Base-by-base conservation (phyloP, 169 alveolate genomes). In the Blepharisma undulans region DNA sequence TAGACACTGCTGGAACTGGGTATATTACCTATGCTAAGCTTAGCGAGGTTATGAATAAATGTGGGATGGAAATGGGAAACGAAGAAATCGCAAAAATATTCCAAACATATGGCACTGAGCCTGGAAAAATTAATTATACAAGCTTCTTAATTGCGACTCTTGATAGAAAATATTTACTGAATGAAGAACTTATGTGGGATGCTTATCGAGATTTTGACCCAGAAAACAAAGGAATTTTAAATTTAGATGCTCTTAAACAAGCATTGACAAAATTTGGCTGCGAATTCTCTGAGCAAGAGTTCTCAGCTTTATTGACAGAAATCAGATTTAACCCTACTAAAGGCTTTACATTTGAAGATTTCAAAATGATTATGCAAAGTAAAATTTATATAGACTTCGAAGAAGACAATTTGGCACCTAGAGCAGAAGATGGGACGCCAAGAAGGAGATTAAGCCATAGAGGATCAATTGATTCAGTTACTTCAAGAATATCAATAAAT, bases 241-340 rank as follows among this genome's bases (percentile, higher is more conserved):
- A 34, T 8, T 21, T 84, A 84, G 29, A 59, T 14, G 89, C 33
- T n/a, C 19, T 84, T 27, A 34, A 30, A 7, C 22, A 30, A 25
- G 89, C 89, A 21, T 60, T 84, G n/a, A 60, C 27, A 25, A 84
- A 34, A 6, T 72, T 30, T 60, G 89, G 89, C 33, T 84, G 89
- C 34, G 34, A 84, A 22, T 22, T 84, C 12, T 21, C 72, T 12
- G 89, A 84, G 29, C 34, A 48, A 19, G 89, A 84, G n/a, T 60
- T 84, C 19, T n/a, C 33, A 84, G 89, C 33, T 32, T 25, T 84
- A 4, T 4, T 84, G 36, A 4, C 74, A 21, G 89, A 84, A 34
- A 25, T 48, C 60, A 84, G 60, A 60, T 30, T 84, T 19, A 36
- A 48, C 34, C 33, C 29, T 60, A n/a, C 33, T 16, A 34, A 32